These are phyloP conservation scores for Calonectria crousiana DNA, from an alignment of 2,329 filamentous ascomycete species.

Conservation along the genomic window DNA sequence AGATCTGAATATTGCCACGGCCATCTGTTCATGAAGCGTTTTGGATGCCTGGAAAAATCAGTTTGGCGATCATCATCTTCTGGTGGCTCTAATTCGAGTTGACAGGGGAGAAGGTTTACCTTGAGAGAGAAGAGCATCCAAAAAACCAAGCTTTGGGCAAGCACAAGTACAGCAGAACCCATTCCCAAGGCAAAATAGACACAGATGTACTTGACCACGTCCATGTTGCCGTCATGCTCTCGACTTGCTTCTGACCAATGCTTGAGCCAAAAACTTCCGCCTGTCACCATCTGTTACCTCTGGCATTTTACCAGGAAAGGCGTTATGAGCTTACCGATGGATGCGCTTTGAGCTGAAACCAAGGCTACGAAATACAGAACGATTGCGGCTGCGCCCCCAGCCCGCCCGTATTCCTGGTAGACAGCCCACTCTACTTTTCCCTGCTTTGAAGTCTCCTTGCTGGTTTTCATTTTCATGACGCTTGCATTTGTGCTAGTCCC, in stretches of 20 bases:
- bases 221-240: background rate
- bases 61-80: background rate
- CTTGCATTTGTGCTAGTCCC: background rate
- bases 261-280: conserved; percentile 7
- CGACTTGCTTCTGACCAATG: background rate
- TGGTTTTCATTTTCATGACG: background rate
- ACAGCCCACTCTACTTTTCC: conserved; percentile 5
- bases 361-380: background rate
- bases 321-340: background rate
- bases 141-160: background rate
- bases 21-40: conserved; percentile 12
- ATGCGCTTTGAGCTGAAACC: background rate
- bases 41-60: background rate
- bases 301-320: background rate
- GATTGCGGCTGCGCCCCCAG: background rate
- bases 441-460: conserved; percentile 1
- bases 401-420: background rate
- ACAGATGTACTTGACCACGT: background rate
- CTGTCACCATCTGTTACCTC: background rate
- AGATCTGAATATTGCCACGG: background rate
- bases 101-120: background rate
- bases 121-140: conserved; percentile 2
- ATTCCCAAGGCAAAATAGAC: conserved; percentile 7
- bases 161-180: background rate
- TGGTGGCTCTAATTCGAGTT: background rate